These are phyloP conservation scores for Lagenidium sp. DNA, from an alignment of 352 stramenopile genomes.

Conservation along the genomic window DNA sequence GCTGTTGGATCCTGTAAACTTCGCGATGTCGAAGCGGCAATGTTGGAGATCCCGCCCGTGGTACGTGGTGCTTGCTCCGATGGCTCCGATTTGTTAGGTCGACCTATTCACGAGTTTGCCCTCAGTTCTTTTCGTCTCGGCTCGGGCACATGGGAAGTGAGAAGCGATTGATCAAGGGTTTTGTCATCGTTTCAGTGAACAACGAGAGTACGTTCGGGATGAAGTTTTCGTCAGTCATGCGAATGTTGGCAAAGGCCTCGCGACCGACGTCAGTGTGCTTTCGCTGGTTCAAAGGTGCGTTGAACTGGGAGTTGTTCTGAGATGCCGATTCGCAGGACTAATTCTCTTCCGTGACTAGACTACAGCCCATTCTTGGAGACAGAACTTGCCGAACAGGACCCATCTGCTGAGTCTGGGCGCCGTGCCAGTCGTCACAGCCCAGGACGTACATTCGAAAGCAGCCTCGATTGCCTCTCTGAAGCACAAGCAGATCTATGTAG, in stretches of 20 bases:
- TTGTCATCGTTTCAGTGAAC: constrained; percentile 70
- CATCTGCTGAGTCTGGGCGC: constrained; percentile 1
- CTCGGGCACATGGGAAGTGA: constrained; percentile 26
- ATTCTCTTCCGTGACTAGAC: constrained; percentile 15
- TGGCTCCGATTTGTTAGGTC: too few species aligned
- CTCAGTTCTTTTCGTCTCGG: constrained; percentile 52
- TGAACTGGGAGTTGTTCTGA: neutral
- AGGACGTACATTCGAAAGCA: constrained; percentile 28
- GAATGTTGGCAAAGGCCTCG: constrained; percentile 40
- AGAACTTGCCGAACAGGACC: constrained; percentile 28
- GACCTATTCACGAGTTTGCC: too few species aligned
- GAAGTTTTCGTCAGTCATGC: constrained; percentile 40
- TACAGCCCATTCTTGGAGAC: constrained; percentile 72
- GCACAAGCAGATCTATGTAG: constrained; percentile 51
- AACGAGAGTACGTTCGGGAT: constrained; percentile 66
- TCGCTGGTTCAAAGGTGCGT: constrained; percentile 60
- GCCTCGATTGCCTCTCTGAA: constrained; percentile 49
- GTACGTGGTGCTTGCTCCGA: constrained; percentile 17
- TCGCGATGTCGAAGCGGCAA: constrained; percentile 49
- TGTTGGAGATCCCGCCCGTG: constrained; percentile 47
- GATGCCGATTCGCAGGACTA: neutral
- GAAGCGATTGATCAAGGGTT: constrained; percentile 57
- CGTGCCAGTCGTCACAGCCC: constrained; percentile 13
- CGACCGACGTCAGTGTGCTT: constrained; percentile 66
- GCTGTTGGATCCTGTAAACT: constrained; percentile 50